Evolutionary conservation across 208 protist species (phyloP), one percentile per base, ranked within the genome.

Genomic region (Crithidia thermophila): DNA sequence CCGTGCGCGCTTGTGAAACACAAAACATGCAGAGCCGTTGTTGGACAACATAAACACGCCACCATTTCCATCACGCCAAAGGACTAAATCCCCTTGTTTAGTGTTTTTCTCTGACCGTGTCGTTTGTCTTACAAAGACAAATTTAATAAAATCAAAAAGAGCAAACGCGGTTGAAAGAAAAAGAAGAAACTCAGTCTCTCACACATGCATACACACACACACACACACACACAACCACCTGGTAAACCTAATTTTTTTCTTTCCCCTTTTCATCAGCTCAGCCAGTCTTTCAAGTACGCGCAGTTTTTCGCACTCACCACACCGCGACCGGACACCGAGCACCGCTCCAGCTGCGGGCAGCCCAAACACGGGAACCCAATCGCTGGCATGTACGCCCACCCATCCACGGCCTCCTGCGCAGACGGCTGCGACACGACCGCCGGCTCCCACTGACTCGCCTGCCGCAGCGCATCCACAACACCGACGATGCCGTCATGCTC

Each of bases 341-440:
- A 95, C 33, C 77, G 66, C 25, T 68, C 58, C 28, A 95, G 76
- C 63, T 85, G 85, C 14, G 87, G 78, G 50, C 90, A 95, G 4
- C 90, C 85, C 31, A 95, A 45, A 45, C 90, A 95, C 9, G 87
- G 87, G 43, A 90, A 79, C 8, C 84, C 89, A 16, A 91, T 70
- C 18, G 86, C 89, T 5, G 89, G 80, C 82, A 91, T 86, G 65
- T 87, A 90, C 33, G 73, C 51, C 84, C 85, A 90, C 39, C 71
- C 71, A 2, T 65, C 55, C 16, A 68, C 65, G 45, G 67, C 66
- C 37, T 52, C 77, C 18, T 59, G 45, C 34, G 74, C 39, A n/a
- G 65, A 71, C 5, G 64, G 72, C 31, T 57, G 64, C 57, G 72
- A 78, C 16, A 78, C 43, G n/a, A 51, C 45, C 13, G 72, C 72